phyloP scores from a whole-genome alignment of 148 eudicot species.

The Pouteria glomerata region DNA sequence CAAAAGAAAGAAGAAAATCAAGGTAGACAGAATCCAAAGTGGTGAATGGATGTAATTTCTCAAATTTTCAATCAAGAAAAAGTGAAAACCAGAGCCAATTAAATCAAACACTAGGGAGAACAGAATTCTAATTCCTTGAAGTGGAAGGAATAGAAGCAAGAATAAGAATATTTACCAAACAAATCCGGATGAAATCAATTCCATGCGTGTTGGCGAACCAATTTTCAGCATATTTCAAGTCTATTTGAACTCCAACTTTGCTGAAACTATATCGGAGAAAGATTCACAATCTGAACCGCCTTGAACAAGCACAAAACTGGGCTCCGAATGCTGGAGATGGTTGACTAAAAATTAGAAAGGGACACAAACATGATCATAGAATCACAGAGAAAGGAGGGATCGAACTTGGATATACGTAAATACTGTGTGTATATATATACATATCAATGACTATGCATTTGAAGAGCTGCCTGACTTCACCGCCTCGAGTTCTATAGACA shows the following conservation, averaged over 20 bases:
- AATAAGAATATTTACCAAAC: neutral
- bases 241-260: neutral
- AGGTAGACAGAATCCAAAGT: neutral
- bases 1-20: neutral
- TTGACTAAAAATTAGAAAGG: too few species aligned
- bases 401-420: too few species aligned
- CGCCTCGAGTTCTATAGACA: too few species aligned
- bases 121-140: neutral
- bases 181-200: neutral
- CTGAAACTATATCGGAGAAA: neutral
- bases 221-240: neutral
- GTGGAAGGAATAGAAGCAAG: neutral
- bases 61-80: neutral
- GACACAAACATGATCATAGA: too few species aligned
- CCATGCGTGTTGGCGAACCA: neutral
- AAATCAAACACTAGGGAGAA: neutral
- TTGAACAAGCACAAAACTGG: too few species aligned
- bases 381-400: too few species aligned
- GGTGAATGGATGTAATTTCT: neutral
- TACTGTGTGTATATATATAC: too few species aligned
- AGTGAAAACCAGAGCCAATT: neutral
- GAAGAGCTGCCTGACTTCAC: too few species aligned
- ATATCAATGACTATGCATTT: too few species aligned
- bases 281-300: too few species aligned
- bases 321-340: too few species aligned